These are phyloP conservation scores for Fusarium concolor DNA, from an alignment of 2,329 filamentous ascomycete species.

Conservation along the genomic window DNA sequence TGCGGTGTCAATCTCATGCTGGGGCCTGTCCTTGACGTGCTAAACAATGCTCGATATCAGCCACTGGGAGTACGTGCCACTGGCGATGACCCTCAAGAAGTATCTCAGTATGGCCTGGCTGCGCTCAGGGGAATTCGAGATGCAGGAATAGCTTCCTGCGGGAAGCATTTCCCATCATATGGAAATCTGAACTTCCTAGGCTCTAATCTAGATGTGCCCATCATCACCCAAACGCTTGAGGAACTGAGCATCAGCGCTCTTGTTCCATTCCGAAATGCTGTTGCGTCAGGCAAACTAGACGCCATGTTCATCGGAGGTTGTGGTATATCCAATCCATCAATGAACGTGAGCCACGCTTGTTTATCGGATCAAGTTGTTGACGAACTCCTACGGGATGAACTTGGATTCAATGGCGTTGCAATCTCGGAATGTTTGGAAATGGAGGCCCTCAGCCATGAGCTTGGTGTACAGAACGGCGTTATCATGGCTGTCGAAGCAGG, in stretches of 20 bases:
- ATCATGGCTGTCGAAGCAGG: constrained; percentile 98
- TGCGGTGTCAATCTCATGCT: constrained; percentile 97
- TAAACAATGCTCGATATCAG: constrained; percentile 93
- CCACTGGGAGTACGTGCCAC: constrained; percentile 89
- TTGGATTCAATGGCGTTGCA: constrained; percentile 91
- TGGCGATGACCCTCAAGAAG: constrained; percentile 94
- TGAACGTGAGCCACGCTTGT: constrained; percentile 96
- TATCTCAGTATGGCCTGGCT: constrained; percentile 90
- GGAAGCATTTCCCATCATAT: constrained; percentile 97
- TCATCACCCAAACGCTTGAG: constrained; percentile 94
- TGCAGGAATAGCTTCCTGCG: constrained; percentile 87
- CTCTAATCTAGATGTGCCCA: constrained; percentile 90
- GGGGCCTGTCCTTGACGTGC: constrained; percentile 90
- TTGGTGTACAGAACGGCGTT: constrained; percentile 95
- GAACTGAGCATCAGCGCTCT: constrained; percentile 92
- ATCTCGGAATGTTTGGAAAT: constrained; percentile 97
- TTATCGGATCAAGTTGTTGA: constrained; percentile 94
- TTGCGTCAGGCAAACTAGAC: constrained; percentile 82
- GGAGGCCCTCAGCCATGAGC: constrained; percentile 94
- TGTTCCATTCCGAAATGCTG: constrained; percentile 91
- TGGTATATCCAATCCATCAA: constrained; percentile 88
- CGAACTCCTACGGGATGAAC: constrained; percentile 85
- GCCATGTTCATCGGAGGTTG: constrained; percentile 97
- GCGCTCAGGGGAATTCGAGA: constrained; percentile 94
- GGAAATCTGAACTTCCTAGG: constrained; percentile 94